phyloP scores from a whole-genome alignment of 169 alveolate species.

The Plasmodium sp. region DNA sequence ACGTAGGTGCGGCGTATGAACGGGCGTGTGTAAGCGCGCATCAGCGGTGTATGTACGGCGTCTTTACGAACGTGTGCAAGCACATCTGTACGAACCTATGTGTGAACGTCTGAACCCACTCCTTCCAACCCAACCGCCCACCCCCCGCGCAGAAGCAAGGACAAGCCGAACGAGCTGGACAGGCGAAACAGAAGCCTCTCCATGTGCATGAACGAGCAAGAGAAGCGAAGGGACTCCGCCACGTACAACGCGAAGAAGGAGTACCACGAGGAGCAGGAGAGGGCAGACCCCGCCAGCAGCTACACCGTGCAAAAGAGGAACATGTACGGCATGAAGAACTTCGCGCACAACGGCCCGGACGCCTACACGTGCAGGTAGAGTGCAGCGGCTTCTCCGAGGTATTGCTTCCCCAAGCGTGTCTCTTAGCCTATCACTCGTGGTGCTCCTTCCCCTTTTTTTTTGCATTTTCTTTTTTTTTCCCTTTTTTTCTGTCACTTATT shows the following conservation, averaged over 20 bases:
- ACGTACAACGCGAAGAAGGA: slow-evolving; percentile 21
- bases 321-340: slow-evolving; percentile 34
- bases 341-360: slow-evolving; percentile 22
- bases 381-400: not conserved
- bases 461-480: not conserved
- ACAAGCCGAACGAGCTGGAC: slow-evolving; percentile 8
- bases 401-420: not conserved
- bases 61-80: too few species aligned
- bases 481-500: not conserved
- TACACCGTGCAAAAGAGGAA: slow-evolving; percentile 28
- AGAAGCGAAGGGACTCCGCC: slow-evolving; percentile 10
- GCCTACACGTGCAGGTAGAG: slow-evolving; percentile 36
- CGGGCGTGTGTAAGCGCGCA: too few species aligned
- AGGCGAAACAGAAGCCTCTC: slow-evolving; percentile 67
- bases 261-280: not conserved
- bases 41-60: not conserved
- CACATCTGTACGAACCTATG: too few species aligned
- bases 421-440: not conserved
- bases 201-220: slow-evolving; percentile 42
- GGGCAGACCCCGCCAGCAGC: not conserved
- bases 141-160: slow-evolving; percentile 14
- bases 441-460: not conserved
- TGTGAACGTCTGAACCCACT: not conserved
- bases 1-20: not conserved
- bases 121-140: not conserved